Conservation (phyloP, 2,329 filamentous ascomycete genomes). For the Curvularia spicifera region DNA sequence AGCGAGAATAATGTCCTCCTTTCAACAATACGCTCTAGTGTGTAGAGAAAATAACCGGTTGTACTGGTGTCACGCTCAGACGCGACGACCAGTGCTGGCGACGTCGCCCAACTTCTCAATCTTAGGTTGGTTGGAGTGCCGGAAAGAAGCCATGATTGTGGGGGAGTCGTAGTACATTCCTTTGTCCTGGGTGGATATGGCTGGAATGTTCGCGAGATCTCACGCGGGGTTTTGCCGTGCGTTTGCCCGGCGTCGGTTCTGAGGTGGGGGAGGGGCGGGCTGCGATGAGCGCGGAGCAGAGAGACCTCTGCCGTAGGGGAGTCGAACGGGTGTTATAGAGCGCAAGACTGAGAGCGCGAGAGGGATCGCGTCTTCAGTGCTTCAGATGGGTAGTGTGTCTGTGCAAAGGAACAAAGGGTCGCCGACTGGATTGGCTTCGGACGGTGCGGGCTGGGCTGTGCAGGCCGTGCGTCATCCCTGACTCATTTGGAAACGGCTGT, state of each 20-base stretch:
- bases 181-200: conserved; percentile 16
- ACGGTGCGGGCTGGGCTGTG: neutral
- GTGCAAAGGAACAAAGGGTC: conserved; percentile 14
- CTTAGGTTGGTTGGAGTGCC: conserved; percentile 32
- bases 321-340: conserved; percentile 12
- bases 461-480: conserved; percentile 17
- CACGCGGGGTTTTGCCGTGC: conserved; percentile 11
- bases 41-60: conserved; percentile 7
- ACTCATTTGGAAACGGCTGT: conserved; percentile 19
- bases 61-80: conserved; percentile 25
- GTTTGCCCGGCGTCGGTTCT: conserved; percentile 18
- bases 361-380: conserved; percentile 17
- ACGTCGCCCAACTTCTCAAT: conserved; percentile 33
- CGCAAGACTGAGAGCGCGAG: conserved; percentile 13
- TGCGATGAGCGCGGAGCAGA: conserved; percentile 22
- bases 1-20: neutral
- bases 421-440: conserved; percentile 12
- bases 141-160: conserved; percentile 35
- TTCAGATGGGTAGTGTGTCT: conserved; percentile 3
- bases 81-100: conserved; percentile 30
- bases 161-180: conserved; percentile 30
- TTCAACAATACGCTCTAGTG: neutral
- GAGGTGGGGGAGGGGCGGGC: conserved; percentile 27
- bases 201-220: conserved; percentile 8
- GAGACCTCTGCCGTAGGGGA: conserved; percentile 22